Evolutionary conservation across 1,284 basidiomycete genomes (phyloP).

Genomic region (Grifola frondosa): DNA sequence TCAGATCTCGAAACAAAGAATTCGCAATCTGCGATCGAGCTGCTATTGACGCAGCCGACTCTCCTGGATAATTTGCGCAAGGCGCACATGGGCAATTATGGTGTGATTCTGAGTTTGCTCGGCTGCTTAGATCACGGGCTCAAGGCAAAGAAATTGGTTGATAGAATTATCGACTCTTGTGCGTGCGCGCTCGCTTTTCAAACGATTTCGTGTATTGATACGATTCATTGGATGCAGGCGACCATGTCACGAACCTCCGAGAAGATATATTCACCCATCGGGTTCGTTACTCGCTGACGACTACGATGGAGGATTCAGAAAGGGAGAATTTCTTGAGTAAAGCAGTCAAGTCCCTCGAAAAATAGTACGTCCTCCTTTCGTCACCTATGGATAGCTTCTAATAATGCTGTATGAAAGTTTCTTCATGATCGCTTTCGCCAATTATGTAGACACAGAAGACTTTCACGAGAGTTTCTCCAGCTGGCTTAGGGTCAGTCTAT

Average conservation of each 20-base stretch:
- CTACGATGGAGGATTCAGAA: slow-evolving; percentile 58
- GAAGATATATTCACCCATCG: slow-evolving; percentile 86
- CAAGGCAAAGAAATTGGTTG: slow-evolving; percentile 82
- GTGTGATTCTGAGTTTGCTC: slow-evolving; percentile 84
- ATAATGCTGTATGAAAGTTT: slow-evolving; percentile 51
- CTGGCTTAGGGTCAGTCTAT: slow-evolving; percentile 76
- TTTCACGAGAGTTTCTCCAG: slow-evolving; percentile 78
- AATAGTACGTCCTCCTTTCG: slow-evolving; percentile 57
- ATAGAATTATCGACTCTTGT: slow-evolving; percentile 89
- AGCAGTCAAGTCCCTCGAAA: slow-evolving; percentile 73
- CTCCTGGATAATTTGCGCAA: slow-evolving; percentile 85
- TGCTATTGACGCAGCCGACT: slow-evolving; percentile 77
- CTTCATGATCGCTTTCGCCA: slow-evolving; percentile 94
- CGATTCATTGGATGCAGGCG: slow-evolving; percentile 43
- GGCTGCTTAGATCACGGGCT: slow-evolving; percentile 86
- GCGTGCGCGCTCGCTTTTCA: slow-evolving; percentile 33
- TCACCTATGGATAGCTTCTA: not conserved
- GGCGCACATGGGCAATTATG: slow-evolving; percentile 88
- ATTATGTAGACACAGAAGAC: slow-evolving; percentile 76
- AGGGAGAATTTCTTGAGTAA: slow-evolving; percentile 58
- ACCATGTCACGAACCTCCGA: slow-evolving; percentile 87
- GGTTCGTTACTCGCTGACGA: slow-evolving; percentile 81
- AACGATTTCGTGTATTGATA: not conserved
- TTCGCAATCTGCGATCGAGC: slow-evolving; percentile 76
- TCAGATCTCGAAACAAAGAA: slow-evolving; percentile 58